These are phyloP conservation scores for Boletellus sp. DNA, from an alignment of 768 basidiomycete genomes.

Conservation along the genomic window DNA sequence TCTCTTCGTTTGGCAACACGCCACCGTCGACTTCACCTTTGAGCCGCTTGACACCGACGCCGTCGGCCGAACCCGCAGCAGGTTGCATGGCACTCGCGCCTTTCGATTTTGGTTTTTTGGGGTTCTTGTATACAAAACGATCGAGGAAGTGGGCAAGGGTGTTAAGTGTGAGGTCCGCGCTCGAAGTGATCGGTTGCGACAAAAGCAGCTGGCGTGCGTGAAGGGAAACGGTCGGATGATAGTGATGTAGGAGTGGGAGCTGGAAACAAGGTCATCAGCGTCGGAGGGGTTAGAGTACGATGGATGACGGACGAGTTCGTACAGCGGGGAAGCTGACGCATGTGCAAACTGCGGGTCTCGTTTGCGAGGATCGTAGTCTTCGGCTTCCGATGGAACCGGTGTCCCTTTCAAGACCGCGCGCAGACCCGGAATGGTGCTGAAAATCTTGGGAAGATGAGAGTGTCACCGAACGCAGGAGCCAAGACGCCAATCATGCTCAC, in stretches of 20 bases:
- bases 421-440: conserved; percentile 45
- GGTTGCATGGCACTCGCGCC: conserved; percentile 97
- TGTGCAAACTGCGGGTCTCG: conserved; percentile 86
- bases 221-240: conserved; percentile 85
- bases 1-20: conserved; percentile 65
- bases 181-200: conserved; percentile 71
- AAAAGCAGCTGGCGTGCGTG: conserved; percentile 80
- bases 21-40: conserved; percentile 51
- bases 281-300: too few relatives aligned
- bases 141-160: conserved; percentile 95
- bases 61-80: conserved; percentile 62
- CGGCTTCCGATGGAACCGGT: conserved; percentile 26
- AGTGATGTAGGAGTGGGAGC: conserved; percentile 80
- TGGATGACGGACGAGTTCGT: conserved; percentile 73
- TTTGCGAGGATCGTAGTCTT: conserved; percentile 79
- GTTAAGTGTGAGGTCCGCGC: conserved; percentile 86
- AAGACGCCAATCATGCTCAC: conserved; percentile 40
- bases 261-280: conserved; percentile 24
- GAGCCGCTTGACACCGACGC: conserved; percentile 65
- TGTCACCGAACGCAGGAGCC: not conserved
- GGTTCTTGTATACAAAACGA: conserved; percentile 95
- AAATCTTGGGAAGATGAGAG: conserved; percentile 38
- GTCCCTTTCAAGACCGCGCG: conserved; percentile 41
- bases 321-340: conserved; percentile 75
- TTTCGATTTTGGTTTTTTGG: conserved; percentile 68